Evolutionary conservation across 2,329 filamentous ascomycete species (phyloP).

Genomic region (Metarhizium brunneum): DNA sequence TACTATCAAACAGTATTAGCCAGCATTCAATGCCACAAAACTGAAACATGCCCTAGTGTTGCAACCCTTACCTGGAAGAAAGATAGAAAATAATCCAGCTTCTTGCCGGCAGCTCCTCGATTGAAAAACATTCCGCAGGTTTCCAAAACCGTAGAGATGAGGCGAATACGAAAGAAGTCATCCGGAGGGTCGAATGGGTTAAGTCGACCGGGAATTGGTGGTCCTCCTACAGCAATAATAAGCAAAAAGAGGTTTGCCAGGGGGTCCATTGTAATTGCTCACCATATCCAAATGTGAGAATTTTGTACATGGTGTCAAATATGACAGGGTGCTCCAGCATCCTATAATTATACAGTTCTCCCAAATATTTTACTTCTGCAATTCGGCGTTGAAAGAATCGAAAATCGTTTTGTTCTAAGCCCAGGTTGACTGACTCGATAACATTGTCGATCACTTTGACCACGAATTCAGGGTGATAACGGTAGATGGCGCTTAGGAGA

Average conservation of each 20-base stretch:
- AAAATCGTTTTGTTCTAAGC: conserved; percentile 93
- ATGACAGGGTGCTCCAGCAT: conserved; percentile 93
- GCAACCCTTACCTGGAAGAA: conserved; percentile 65
- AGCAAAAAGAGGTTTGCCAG: background rate
- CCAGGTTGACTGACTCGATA: conserved; percentile 77
- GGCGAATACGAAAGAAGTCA: conserved; percentile 90
- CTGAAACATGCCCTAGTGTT: background rate
- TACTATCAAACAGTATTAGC: conserved; percentile 44
- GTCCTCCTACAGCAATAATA: conserved; percentile 47
- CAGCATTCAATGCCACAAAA: background rate
- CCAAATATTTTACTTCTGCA: conserved; percentile 91
- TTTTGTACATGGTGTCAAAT: conserved; percentile 90
- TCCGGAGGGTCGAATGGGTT: conserved; percentile 80
- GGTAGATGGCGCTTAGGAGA: conserved; percentile 76
- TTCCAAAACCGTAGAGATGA: conserved; percentile 83
- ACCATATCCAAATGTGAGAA: conserved; percentile 86
- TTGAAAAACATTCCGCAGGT: conserved; percentile 96
- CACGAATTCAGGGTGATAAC: conserved; percentile 86
- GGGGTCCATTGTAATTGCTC: conserved; percentile 15
- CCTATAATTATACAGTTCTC: conserved; percentile 94
- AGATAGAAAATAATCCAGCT: conserved; percentile 92
- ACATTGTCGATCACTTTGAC: conserved; percentile 88
- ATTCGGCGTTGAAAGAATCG: conserved; percentile 92
- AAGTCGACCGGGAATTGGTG: conserved; percentile 66
- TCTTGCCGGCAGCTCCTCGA: conserved; percentile 87